Evolutionary conservation across 1,139 yeast species (phyloP).

Genomic region (Candida tunisiensis): DNA sequence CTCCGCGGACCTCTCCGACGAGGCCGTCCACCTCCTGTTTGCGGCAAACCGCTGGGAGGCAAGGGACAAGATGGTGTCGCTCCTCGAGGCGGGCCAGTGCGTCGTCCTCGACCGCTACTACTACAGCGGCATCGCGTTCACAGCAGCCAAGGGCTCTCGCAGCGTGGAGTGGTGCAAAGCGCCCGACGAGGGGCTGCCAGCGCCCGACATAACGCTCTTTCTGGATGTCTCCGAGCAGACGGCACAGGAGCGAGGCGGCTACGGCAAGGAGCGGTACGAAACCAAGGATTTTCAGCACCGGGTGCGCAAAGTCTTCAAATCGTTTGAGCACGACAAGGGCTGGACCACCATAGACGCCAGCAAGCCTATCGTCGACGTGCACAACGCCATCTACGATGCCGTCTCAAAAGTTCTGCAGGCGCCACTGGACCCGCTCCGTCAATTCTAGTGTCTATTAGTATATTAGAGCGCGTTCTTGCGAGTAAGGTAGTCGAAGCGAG

Average conservation of each 20-base stretch:
- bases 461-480: constrained; percentile 59
- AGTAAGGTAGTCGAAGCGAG: constrained; percentile 84
- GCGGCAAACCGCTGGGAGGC: constrained; percentile 94
- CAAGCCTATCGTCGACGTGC: constrained; percentile 40
- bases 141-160: constrained; percentile 47
- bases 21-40: constrained; percentile 74
- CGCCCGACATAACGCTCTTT: constrained; percentile 73
- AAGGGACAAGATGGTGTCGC: constrained; percentile 27
- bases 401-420: too few relatives aligned
- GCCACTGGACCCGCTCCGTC: too few relatives aligned
- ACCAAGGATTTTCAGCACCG: constrained; percentile 47
- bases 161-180: constrained; percentile 63
- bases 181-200: constrained; percentile 76
- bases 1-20: constrained; percentile 28
- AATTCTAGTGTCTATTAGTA: background rate
- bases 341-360: constrained; percentile 44
- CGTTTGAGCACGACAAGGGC: constrained; percentile 19
- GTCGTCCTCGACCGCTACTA: constrained; percentile 76
- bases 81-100: constrained; percentile 34
- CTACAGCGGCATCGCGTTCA: constrained; percentile 86
- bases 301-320: constrained; percentile 45
- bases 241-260: constrained; percentile 51
- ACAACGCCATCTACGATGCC: constrained; percentile 9
- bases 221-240: constrained; percentile 38
- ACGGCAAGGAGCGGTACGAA: constrained; percentile 90